phyloP scores from a whole-genome alignment of 441 rosid genomes.

The Viola pubescens region DNA sequence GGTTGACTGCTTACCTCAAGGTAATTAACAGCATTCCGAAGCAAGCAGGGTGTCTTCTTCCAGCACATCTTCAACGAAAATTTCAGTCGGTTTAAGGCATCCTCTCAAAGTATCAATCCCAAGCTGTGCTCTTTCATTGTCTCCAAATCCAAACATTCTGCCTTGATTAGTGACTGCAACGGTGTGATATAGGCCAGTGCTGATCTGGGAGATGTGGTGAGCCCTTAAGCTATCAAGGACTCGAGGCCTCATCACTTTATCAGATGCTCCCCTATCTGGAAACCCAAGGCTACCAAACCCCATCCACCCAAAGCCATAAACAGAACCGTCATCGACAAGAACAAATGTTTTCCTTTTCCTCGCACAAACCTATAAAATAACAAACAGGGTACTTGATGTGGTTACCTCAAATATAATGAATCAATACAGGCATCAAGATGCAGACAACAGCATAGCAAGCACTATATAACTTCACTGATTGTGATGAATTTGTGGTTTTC shows the following conservation, averaged over 20 bases:
- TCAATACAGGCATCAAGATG: neutral
- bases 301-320: slow-evolving; percentile 89
- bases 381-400: slow-evolving; percentile 1
- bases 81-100: slow-evolving; percentile 78
- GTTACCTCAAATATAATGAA: too few species aligned
- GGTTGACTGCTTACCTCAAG: neutral
- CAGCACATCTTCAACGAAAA: slow-evolving; percentile 38
- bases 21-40: slow-evolving; percentile 9
- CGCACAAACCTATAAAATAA: slow-evolving; percentile 70
- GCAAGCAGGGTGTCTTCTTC: slow-evolving; percentile 16
- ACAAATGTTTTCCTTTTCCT: slow-evolving; percentile 92
- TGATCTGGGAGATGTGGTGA: slow-evolving; percentile 66
- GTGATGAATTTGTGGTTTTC: neutral
- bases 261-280: slow-evolving; percentile 61
- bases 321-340: slow-evolving; percentile 57
- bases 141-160: slow-evolving; percentile 78
- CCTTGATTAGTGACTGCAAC: slow-evolving; percentile 62
- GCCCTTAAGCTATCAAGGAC: slow-evolving; percentile 60
- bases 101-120: slow-evolving; percentile 68
- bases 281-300: slow-evolving; percentile 92
- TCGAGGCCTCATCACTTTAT: slow-evolving; percentile 67
- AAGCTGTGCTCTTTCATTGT: slow-evolving; percentile 84
- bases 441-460: neutral
- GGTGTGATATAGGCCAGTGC: slow-evolving; percentile 90
- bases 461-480: neutral